phyloP scores from a whole-genome alignment of 805 yeast genomes.

The Candida morakotiae region DNA sequence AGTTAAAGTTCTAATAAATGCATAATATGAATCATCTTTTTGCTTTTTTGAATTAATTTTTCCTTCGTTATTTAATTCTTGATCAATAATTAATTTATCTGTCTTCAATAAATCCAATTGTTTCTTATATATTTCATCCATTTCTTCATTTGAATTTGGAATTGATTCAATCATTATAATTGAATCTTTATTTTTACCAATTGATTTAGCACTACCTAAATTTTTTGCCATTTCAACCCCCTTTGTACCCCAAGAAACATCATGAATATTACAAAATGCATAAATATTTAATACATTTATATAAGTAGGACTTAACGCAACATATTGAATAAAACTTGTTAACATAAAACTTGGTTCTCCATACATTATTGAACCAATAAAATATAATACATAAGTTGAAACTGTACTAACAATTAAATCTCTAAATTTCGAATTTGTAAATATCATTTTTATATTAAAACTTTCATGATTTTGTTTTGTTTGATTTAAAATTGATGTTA shows the following conservation, averaged over 20 bases:
- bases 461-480: constrained; percentile 33
- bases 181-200: constrained; percentile 31
- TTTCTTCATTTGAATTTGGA: constrained; percentile 73
- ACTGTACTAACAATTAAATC: constrained; percentile 83
- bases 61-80: no score
- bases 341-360: constrained; percentile 92
- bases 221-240: constrained; percentile 67
- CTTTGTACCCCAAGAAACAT: constrained; percentile 96
- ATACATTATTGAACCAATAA: constrained; percentile 72
- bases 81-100: constrained; percentile 17
- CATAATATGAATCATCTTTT: constrained; percentile 69
- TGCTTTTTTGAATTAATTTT: constrained; percentile 19
- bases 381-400: constrained; percentile 79
- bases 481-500: constrained; percentile 48
- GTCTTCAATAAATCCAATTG: constrained; percentile 56
- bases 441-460: constrained; percentile 44
- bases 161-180: constrained; percentile 31
- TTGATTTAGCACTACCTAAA: constrained; percentile 78
- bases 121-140: constrained; percentile 68
- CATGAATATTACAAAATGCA: constrained; percentile 95
- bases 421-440: constrained; percentile 70
- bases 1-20: constrained; percentile 83
- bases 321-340: constrained; percentile 80
- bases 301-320: constrained; percentile 82
- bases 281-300: constrained; percentile 88